These are phyloP conservation scores for Juglanconis oblonga DNA, from an alignment of 2,329 filamentous ascomycete species.

Conservation along the genomic window DNA sequence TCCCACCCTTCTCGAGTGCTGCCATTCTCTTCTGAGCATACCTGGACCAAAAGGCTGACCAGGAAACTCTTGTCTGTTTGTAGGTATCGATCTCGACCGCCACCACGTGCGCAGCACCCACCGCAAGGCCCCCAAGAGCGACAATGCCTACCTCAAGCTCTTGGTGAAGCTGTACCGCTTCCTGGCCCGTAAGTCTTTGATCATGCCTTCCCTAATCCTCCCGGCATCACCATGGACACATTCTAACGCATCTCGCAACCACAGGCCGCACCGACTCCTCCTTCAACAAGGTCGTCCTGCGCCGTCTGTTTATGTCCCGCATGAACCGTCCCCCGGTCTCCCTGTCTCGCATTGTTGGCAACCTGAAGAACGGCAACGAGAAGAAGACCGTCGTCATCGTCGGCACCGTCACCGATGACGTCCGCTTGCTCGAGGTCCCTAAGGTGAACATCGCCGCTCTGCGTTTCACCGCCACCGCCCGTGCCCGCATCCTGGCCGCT, in stretches of 20 bases:
- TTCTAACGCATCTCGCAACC: neutral
- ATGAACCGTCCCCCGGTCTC: conserved; percentile 97
- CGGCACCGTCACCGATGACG: conserved; percentile 96
- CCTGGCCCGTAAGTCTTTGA: conserved; percentile 74
- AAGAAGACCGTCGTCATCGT: conserved; percentile 86
- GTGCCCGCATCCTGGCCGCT: conserved; percentile 87
- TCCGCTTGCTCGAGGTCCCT: conserved; percentile 84
- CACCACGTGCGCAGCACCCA: conserved; percentile 71
- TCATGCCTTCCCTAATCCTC: neutral
- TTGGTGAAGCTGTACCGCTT: conserved; percentile 98
- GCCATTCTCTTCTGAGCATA: conserved; percentile 55
- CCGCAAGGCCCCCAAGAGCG: conserved; percentile 90
- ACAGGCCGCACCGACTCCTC: conserved; percentile 88
- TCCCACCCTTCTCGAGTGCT: conserved; percentile 18
- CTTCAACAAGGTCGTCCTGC: conserved; percentile 99
- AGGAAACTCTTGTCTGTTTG: conserved; percentile 40
- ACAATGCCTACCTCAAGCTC: conserved; percentile 96
- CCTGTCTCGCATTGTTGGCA: conserved; percentile 80
- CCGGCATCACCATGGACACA: neutral
- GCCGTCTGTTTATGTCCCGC: conserved; percentile 96
- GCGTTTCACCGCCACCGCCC: conserved; percentile 93
- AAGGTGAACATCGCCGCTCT: conserved; percentile 93
- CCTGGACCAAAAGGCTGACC: conserved; percentile 60
- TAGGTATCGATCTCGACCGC: conserved; percentile 70
- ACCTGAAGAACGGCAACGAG: conserved; percentile 59